Base-by-base conservation (phyloP, 768 basidiomycete species). In the Mycena galopus region DNA sequence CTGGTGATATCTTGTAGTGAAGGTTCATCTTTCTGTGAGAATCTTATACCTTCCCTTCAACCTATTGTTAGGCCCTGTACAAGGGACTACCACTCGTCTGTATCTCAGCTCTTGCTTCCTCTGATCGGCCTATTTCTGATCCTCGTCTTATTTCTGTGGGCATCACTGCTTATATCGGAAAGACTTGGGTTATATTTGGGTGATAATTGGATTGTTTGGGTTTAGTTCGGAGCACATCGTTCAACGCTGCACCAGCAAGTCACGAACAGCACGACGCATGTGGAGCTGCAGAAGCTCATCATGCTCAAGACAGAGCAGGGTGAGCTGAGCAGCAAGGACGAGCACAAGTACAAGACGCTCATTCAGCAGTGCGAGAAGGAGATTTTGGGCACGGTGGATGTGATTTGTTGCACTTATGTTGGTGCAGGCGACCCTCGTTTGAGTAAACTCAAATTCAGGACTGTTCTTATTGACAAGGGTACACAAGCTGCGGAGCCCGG, bases 401-500 rank as follows among this genome's bases (percentile, higher is more conserved):
- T 99, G 50, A 99, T 99, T 76, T 99, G 98, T 79, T 95, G 94
- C 79, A 99, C 98, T 50, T 98, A 97, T 82, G 98, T 99, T 62
- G 98, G 98, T 69, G 94, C 96, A 39, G 98, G 98, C 29, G 98
- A 99, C 80, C 97, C 98, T 11, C 89, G 98, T 77, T 84, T 99
- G 84, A 93, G 91, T 85, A 99, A 98, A 84, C 87, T 98, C 85
- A 99, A 99, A 86, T 99, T 99, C 81, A 92, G 97, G 82, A 99
- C 98, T 0, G 98, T 99, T 10, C 86, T 99, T 73, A 99, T 99
- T 76, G 98, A 99, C 78, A 98, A 99, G 79, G 98, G 98, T 17
- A 99, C 98, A 1, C 98, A 99, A 80, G 95, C 97, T 67, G 97
- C 97, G 65, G 97, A 98, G 80, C 97, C 97, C 67, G 96, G 96